These are phyloP conservation scores for Fusarium sp. DNA, from an alignment of 2,329 filamentous ascomycete species.

Conservation along the genomic window DNA sequence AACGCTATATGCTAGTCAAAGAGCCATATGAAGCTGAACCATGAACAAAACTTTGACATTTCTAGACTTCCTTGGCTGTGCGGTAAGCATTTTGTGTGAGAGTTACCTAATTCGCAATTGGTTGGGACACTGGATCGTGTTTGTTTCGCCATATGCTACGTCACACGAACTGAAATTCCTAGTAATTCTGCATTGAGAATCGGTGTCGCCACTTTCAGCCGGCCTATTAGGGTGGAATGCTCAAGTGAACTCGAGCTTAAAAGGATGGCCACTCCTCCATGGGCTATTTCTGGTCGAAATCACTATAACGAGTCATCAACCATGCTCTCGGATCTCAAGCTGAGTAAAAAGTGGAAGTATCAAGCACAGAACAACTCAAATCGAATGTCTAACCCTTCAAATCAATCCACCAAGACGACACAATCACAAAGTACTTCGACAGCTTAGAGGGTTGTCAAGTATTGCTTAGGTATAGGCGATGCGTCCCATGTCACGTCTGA, in stretches of 20 bases:
- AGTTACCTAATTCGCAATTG: background rate
- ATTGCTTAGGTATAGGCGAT: slow-evolving; percentile 10
- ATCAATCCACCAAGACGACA: slow-evolving; percentile 2
- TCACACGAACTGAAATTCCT: background rate
- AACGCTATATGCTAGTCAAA: background rate
- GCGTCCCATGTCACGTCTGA: slow-evolving; percentile 26
- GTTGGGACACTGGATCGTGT: background rate
- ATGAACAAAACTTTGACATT: background rate
- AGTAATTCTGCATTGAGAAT: background rate
- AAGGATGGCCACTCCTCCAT: background rate
- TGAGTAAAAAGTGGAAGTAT: background rate
- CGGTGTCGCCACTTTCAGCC: background rate
- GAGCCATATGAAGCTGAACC: background rate
- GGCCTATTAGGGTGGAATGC: background rate
- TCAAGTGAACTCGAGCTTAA: background rate
- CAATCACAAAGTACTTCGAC: slow-evolving; percentile 15
- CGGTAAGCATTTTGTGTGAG: background rate
- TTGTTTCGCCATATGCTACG: background rate
- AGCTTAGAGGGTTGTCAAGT: slow-evolving; percentile 21
- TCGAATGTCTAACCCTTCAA: slow-evolving; percentile 9
- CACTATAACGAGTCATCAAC: no score
- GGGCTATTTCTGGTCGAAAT: background rate
- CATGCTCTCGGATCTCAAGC: background rate
- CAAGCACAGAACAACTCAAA: slow-evolving; percentile 9
- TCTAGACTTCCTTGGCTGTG: background rate